phyloP scores from a whole-genome alignment of 768 basidiomycete species.

The Podaxis sp. region DNA sequence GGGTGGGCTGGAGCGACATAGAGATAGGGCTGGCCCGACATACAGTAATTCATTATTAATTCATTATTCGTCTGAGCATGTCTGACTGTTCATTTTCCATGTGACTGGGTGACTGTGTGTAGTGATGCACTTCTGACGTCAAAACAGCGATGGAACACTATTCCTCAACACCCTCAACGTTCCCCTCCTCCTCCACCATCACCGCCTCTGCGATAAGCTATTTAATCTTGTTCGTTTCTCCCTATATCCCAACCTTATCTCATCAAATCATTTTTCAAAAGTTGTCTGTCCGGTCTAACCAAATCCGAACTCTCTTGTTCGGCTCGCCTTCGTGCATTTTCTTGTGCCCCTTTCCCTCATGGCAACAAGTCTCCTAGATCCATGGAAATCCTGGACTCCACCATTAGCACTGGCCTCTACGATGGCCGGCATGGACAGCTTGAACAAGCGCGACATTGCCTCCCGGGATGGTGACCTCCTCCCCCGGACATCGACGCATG shows the following conservation, averaged over 20 bases:
- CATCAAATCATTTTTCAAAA: neutral
- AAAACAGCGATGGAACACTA: neutral
- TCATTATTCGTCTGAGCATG: neutral
- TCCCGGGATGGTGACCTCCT: neutral
- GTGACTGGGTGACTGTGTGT: neutral
- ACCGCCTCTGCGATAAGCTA: no score
- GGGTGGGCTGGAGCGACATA: neutral
- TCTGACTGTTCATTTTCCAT: neutral
- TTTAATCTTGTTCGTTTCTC: no score
- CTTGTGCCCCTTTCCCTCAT: neutral
- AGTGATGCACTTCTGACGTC: slow-evolving; percentile 14
- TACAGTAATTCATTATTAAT: neutral
- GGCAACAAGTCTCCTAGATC: neutral
- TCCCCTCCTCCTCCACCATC: neutral
- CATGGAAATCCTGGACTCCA: slow-evolving; percentile 1
- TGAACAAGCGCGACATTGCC: neutral
- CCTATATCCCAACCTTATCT: neutral
- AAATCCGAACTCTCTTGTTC: neutral
- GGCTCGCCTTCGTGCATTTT: neutral
- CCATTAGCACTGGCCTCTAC: neutral
- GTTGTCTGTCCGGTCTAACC: neutral
- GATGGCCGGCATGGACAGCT: neutral
- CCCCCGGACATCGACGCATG: neutral
- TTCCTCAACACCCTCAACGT: neutral
- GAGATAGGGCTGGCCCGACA: no score